Percentiles rank a stretch among this genome's conserved stretches.
Conservation (phyloP, 805 yeast species). For the Torulaspora maleeae region DNA sequence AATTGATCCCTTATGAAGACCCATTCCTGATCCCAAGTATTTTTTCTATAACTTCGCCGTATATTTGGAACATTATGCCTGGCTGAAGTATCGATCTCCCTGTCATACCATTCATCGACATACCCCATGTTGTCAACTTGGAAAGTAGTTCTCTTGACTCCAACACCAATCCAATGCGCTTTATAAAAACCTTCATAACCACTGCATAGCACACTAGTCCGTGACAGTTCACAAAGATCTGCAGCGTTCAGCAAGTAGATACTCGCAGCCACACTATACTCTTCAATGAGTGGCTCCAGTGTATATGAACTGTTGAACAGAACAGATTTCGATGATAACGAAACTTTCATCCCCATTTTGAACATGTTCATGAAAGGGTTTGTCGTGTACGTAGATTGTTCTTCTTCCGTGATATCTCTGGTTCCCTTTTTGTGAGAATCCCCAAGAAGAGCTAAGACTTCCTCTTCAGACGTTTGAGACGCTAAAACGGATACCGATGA, state of each 20-base stretch:
- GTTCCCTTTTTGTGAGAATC: constrained; percentile 6
- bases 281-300: constrained; percentile 33
- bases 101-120: constrained; percentile 31
- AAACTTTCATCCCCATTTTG: constrained; percentile 28
- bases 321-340: constrained; percentile 29
- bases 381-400: constrained; percentile 19
- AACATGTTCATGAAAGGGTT: constrained; percentile 33
- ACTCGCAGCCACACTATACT: constrained; percentile 36
- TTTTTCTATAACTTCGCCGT: constrained; percentile 28
- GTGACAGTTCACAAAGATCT: constrained; percentile 32
- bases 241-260: constrained; percentile 33
- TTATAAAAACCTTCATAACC: constrained; percentile 34
- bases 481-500: constrained; percentile 26
- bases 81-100: constrained; percentile 26
- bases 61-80: constrained; percentile 33
- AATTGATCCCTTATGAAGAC: constrained; percentile 18
- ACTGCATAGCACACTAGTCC: constrained; percentile 30
- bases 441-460: constrained; percentile 2
- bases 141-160: constrained; percentile 7
- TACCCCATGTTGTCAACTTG: constrained; percentile 23
- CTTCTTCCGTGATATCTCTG: constrained; percentile 25
- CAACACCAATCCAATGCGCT: constrained; percentile 34
- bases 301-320: constrained; percentile 33
- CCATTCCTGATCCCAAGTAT: constrained; percentile 33
- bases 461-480: constrained; percentile 6